phyloP scores from a whole-genome alignment of 176 grass and related monocot species.

The Zoysia pacifica region DNA sequence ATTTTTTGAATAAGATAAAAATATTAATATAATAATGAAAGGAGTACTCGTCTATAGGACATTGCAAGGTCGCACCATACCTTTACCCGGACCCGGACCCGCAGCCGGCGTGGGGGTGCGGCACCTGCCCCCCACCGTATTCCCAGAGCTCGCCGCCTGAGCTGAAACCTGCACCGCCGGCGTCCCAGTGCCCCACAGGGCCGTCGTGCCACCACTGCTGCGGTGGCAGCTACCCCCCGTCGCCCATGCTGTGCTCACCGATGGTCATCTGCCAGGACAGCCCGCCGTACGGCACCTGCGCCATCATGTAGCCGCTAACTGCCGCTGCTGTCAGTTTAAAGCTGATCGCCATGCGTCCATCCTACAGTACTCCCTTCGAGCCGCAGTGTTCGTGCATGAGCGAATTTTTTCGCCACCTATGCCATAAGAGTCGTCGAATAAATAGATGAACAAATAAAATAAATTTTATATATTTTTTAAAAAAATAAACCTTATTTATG shows the following conservation, averaged over 20 bases:
- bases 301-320: slow-evolving; percentile 33
- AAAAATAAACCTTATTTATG: too few species aligned
- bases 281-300: slow-evolving; percentile 30
- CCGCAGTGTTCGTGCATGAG: too few species aligned
- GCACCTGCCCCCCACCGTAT: background rate
- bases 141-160: background rate
- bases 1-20: too few species aligned
- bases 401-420: too few species aligned
- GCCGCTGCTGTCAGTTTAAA: background rate
- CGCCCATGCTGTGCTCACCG: slow-evolving; percentile 12
- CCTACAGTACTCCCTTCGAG: too few species aligned
- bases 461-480: too few species aligned
- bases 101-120: background rate
- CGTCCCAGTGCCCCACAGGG: slow-evolving; percentile 31
- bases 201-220: slow-evolving; percentile 22
- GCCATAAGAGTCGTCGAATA: too few species aligned
- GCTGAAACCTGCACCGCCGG: background rate
- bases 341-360: too few species aligned
- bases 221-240: slow-evolving; percentile 1
- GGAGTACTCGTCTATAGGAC: too few species aligned
- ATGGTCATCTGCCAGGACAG: slow-evolving; percentile 32
- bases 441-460: too few species aligned
- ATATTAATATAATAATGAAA: too few species aligned
- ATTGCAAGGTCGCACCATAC: background rate
- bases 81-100: background rate